Percentiles rank a stretch among this genome's conserved stretches.
phyloP scores from a whole-genome alignment of 179 eudicot species.

The Silene noctiflora region DNA sequence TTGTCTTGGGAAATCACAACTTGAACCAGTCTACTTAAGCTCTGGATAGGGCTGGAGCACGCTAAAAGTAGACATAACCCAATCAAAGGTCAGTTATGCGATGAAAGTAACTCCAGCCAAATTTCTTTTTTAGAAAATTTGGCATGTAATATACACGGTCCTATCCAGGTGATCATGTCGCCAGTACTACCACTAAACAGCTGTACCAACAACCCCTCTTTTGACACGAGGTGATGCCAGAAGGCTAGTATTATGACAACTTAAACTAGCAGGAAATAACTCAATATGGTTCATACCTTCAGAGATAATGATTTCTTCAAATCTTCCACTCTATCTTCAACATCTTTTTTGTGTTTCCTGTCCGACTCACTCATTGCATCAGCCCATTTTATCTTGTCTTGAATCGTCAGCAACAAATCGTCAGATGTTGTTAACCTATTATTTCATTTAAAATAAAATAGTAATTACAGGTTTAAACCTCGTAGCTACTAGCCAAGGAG shows the following conservation, averaged over 20 bases:
- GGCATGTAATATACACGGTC: neutral
- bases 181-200: neutral
- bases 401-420: constrained; percentile 67
- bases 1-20: neutral
- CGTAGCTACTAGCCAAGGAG: neutral
- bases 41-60: neutral
- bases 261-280: constrained; percentile 16
- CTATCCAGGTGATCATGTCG: neutral
- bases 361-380: constrained; percentile 84
- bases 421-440: constrained; percentile 85
- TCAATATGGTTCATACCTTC: constrained; percentile 62
- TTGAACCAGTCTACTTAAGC: neutral
- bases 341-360: constrained; percentile 79
- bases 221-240: neutral
- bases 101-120: neutral
- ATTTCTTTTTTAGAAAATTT: neutral
- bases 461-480: neutral
- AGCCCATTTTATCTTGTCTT: constrained; percentile 98
- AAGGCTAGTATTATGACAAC: neutral
- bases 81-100: neutral
- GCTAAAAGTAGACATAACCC: neutral
- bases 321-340: constrained; percentile 72
- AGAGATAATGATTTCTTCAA: constrained; percentile 61
- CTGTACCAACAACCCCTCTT: neutral
- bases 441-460: constrained; percentile 1